These are phyloP conservation scores for Evernia prunastri DNA, from an alignment of 495 filamentous ascomycete species.

Conservation along the genomic window DNA sequence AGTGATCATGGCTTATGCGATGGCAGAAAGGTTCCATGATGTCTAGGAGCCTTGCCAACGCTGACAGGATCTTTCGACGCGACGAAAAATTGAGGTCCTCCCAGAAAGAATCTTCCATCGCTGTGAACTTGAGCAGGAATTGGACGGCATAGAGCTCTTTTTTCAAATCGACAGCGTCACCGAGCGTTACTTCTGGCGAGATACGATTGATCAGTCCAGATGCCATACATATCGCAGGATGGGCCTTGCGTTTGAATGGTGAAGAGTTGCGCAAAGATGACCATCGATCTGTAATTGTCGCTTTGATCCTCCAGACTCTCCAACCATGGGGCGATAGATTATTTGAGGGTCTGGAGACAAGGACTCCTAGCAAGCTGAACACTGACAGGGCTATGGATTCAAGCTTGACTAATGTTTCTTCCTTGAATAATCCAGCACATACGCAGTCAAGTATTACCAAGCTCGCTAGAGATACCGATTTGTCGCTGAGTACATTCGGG, in stretches of 20 bases:
- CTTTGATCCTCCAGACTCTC: conserved; percentile 21
- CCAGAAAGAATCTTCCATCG: conserved; percentile 3
- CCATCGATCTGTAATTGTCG: conserved; percentile 23
- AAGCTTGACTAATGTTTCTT: conserved; percentile 17
- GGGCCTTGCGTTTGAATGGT: conserved; percentile 10
- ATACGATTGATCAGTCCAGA: conserved; percentile 5
- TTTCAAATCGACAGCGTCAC: neutral
- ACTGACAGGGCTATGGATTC: neutral
- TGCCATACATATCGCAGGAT: conserved; percentile 10
- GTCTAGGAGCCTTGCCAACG: conserved; percentile 13
- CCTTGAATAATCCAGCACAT: neutral
- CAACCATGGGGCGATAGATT: conserved; percentile 6
- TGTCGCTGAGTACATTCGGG: neutral
- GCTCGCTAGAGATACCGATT: neutral
- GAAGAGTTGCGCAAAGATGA: conserved; percentile 8
- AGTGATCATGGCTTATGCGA: conserved; percentile 16
- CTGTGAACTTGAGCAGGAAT: conserved; percentile 15
- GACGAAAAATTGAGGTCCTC: conserved; percentile 6
- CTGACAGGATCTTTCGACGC: neutral
- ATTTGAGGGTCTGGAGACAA: neutral
- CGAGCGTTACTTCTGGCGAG: neutral
- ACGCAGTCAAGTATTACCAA: conserved; percentile 21
- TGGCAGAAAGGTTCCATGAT: conserved; percentile 19
- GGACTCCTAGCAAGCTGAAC: conserved; percentile 3
- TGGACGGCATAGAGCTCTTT: conserved; percentile 18